Percentiles rank a stretch among this genome's conserved stretches.
Conservation (phyloP, 768 basidiomycete genomes). For the Pisolithus sp. region DNA sequence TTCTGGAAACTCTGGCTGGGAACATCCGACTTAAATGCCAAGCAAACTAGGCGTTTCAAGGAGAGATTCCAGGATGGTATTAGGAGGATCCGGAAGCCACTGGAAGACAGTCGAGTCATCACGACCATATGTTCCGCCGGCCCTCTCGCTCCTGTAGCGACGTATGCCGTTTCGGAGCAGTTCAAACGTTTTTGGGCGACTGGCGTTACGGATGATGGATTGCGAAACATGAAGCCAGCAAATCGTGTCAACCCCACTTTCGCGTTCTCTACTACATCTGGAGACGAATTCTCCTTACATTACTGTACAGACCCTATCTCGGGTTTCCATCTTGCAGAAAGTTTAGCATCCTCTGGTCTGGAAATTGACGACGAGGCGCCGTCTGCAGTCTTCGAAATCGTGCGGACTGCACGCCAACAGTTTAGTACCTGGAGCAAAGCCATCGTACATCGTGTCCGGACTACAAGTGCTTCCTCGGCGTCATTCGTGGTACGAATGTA, state of each 20-base stretch:
- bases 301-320: conserved; percentile 25
- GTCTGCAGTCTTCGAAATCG: conserved; percentile 14
- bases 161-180: conserved; percentile 7
- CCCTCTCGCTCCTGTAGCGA: conserved; percentile 13
- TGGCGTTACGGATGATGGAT: conserved; percentile 16
- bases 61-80: conserved; percentile 16
- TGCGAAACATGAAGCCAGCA: not conserved
- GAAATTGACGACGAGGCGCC: not conserved
- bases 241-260: conserved; percentile 26
- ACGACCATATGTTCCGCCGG: conserved; percentile 24
- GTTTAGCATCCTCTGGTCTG: conserved; percentile 7
- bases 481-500: conserved; percentile 24
- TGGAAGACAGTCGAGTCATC: not conserved
- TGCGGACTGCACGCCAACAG: conserved; percentile 13
- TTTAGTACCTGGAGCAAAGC: conserved; percentile 26
- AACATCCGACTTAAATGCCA: conserved; percentile 9
- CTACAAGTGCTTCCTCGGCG: not conserved
- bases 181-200: conserved; percentile 22
- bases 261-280: conserved; percentile 16
- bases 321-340: conserved; percentile 29
- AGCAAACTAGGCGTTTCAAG: conserved; percentile 9
- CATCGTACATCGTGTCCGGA: conserved; percentile 7
- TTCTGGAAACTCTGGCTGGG: conserved; percentile 16
- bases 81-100: conserved; percentile 4
- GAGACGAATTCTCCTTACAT: conserved; percentile 21